These are phyloP conservation scores for Cordyceps javanica DNA, from an alignment of 2,329 filamentous ascomycete species.

Conservation along the genomic window DNA sequence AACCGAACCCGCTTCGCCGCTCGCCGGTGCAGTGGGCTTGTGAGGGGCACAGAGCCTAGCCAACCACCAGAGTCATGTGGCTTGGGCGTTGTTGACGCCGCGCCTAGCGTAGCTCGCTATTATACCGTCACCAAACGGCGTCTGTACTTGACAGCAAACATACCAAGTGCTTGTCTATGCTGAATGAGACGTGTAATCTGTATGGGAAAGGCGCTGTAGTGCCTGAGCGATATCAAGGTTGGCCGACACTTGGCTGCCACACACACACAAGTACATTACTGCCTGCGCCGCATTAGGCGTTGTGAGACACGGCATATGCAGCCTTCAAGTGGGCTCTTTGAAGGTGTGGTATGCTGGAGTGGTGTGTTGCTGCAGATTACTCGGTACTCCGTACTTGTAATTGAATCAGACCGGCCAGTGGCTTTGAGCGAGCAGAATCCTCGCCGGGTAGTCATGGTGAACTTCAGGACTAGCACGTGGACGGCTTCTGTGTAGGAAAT, in stretches of 20 bases:
- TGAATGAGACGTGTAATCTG: too few species aligned
- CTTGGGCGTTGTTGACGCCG: neutral
- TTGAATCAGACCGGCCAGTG: neutral
- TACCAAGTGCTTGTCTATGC: too few species aligned
- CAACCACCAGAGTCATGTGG: neutral
- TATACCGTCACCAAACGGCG: neutral
- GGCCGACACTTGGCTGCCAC: neutral
- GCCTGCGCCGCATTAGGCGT: neutral
- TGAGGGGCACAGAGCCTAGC: neutral
- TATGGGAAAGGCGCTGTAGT: neutral
- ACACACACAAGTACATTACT: neutral
- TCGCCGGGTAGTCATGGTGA: neutral
- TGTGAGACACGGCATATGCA: conserved; percentile 7
- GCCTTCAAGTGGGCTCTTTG: neutral
- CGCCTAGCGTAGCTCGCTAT: conserved; percentile 6
- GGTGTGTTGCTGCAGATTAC: neutral
- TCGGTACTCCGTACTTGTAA: neutral
- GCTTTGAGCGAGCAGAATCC: neutral
- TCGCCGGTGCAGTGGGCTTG: neutral
- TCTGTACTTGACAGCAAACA: neutral
- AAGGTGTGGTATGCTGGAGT: neutral
- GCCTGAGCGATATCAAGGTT: neutral
- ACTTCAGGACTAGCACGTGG: neutral
- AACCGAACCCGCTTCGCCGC: neutral
- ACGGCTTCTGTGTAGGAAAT: neutral